Evolutionary conservation across 106 monocot species (phyloP), one percentile per base, ranked within the genome.

Genomic region (Agapanthus africanus): DNA sequence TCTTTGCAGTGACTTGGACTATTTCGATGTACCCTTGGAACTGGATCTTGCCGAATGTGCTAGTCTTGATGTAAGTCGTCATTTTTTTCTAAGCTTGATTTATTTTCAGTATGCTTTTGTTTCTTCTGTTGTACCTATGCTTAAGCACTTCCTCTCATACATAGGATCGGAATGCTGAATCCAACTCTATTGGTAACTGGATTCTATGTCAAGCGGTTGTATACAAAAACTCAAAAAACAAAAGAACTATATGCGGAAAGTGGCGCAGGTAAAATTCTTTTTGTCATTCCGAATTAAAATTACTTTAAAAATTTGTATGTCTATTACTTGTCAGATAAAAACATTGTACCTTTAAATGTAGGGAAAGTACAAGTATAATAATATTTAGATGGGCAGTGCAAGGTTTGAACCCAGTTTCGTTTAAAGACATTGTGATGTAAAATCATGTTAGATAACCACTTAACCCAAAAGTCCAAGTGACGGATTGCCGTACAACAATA

Each of bases 131-230:
- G 1, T 32, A 0, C 25, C 21, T 59, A 13, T 59, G 7, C 2
- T 70, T 26, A 25, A 25, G 25, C 19, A 34, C 35, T 56, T 37
- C 36, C 23, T 44, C 46, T 42, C 46, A 39, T 19, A 44, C 38
- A n/a, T 44, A 71, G 71, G 75, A 74, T 47, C 46, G 13, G 89
- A 86, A 93, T 73, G 88, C 46, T 47, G 5, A 47, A 2, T 47
- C 46, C 0, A 47, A 5, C 46, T 47, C 19, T 47, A 47, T 47
- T 15, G 46, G 46, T 0, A 47, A 47, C 19, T 47, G 46, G 46
- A 47, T 47, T 19, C 46, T 15, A 47, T 47, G 46, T 47, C 46
- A 19, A 47, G 46, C 46, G 13, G 46, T 47, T 47, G 19, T 47
- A 15, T 2, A 19, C 46, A 47, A 7, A 47, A 47, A 19, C 46